A percentile compares a stretch with the other conserved stretches of the same genome.
These are phyloP conservation scores for Aspergillus ostianus DNA, from an alignment of 495 filamentous ascomycete species.

Conservation along the genomic window DNA sequence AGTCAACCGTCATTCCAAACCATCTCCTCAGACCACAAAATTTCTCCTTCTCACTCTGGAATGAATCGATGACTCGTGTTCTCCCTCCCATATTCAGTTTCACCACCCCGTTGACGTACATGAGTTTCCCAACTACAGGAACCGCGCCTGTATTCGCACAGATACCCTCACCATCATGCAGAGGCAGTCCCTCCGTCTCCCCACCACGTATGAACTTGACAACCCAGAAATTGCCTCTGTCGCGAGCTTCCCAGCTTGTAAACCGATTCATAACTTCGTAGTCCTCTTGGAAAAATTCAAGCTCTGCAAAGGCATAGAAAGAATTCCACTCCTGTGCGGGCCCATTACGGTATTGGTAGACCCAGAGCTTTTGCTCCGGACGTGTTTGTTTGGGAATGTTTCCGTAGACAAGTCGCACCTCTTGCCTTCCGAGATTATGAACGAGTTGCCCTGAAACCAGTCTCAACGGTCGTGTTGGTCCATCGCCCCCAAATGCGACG, in stretches of 20 bases:
- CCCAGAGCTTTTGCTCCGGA: slow-evolving; percentile 52
- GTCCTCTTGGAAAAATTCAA: slow-evolving; percentile 61
- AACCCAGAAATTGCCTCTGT: slow-evolving; percentile 49
- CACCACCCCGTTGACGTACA: slow-evolving; percentile 52
- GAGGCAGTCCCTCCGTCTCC: slow-evolving; percentile 17
- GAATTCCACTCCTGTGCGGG: slow-evolving; percentile 48
- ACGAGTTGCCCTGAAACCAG: slow-evolving; percentile 25
- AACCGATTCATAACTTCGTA: slow-evolving; percentile 65
- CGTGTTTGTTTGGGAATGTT: slow-evolving; percentile 46
- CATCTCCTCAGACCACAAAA: no score
- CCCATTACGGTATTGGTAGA: slow-evolving; percentile 58
- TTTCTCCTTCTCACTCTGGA: no score
- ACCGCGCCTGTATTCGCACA: slow-evolving; percentile 42
- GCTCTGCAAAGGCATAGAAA: slow-evolving; percentile 58
- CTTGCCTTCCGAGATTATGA: slow-evolving; percentile 46
- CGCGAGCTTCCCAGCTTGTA: slow-evolving; percentile 48
- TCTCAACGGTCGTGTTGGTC: slow-evolving; percentile 32
- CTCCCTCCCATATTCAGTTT: slow-evolving; percentile 59
- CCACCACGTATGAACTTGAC: slow-evolving; percentile 55
- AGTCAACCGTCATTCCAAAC: no score
- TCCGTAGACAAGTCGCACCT: slow-evolving; percentile 47
- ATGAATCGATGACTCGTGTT: slow-evolving; percentile 49
- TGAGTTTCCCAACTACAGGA: slow-evolving; percentile 65
- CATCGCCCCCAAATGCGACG: slow-evolving; percentile 68
- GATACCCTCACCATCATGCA: slow-evolving; percentile 14